Conservation (phyloP, 768 basidiomycete genomes). For the Paxillus involutus region DNA sequence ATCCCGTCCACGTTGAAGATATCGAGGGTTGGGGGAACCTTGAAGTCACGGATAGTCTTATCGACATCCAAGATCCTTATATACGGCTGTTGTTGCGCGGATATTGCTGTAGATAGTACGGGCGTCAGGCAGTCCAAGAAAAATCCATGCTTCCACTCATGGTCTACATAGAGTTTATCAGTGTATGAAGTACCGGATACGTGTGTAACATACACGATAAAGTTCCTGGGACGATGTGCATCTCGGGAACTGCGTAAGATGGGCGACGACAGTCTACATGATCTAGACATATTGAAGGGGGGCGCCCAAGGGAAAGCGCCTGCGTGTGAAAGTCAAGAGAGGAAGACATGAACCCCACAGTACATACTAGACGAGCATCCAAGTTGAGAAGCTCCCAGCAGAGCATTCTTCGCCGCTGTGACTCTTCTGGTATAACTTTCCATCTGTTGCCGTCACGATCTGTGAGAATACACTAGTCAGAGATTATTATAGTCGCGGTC, state of each 20-base stretch:
- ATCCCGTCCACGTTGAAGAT: constrained; percentile 38
- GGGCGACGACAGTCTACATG: constrained; percentile 62
- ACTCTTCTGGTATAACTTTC: constrained; percentile 70
- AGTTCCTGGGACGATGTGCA: constrained; percentile 28
- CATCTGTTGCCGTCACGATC: constrained; percentile 67
- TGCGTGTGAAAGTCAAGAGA: constrained; percentile 27
- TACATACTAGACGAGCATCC: constrained; percentile 64
- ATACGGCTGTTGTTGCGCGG: constrained; percentile 54
- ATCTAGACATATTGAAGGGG: constrained; percentile 62
- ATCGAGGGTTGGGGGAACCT: constrained; percentile 49
- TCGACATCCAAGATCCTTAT: constrained; percentile 53
- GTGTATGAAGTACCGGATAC: constrained; percentile 3
- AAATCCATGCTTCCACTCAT: constrained; percentile 71
- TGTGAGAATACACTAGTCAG: constrained; percentile 32
- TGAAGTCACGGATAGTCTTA: constrained; percentile 52
- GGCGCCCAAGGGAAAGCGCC: constrained; percentile 71
- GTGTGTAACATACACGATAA: constrained; percentile 27
- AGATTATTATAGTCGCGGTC: constrained; percentile 6
- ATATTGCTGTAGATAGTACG: constrained; percentile 56
- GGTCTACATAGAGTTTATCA: constrained; percentile 42
- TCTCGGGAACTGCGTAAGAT: constrained; percentile 29
- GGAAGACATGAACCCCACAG: constrained; percentile 11
- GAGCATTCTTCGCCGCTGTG: constrained; percentile 64
- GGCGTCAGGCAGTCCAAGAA: constrained; percentile 63
- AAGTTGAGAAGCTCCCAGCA: constrained; percentile 77